Evolutionary conservation across 1,284 basidiomycete genomes (phyloP), one percentile per base, ranked within the genome.

Genomic region (Irpex sp.): DNA sequence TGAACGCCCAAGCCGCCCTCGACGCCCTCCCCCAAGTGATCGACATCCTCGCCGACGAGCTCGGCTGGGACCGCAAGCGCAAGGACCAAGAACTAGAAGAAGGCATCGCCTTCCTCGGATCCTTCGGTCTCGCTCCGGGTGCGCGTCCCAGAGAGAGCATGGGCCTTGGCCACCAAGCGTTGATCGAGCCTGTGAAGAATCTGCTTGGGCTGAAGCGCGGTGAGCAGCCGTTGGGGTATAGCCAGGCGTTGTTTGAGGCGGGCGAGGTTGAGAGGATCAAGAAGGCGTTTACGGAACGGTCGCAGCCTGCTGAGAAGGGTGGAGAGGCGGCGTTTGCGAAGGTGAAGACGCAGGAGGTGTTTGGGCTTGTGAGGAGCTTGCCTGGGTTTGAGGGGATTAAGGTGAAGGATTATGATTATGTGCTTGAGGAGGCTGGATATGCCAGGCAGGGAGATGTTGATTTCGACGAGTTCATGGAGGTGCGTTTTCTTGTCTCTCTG

Each of bases 31-130:
- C 96, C 1, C 84, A 85, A 47, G 89, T 98, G 60, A 89, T 97
- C 65, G 93, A 95, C 63, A 91, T 97, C 73, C 97, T 98, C 95
- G 85, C 87, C 33, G 84, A 85, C 60, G 95, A 97, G 74, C 83
- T 95, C 19, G 82, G 83, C 35, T 98, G 96, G 96, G 81, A 84
- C 67, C 74, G 77, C 36, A 71, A 76, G 59, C 81, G 86, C 66
- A 83, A 86, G 69, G 75, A 79, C 64, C 70, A 81, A 57, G 88
- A 94, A 77, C 85, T 92, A 67, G 76, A 79, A 55, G 75, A 82
- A 4, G 84, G 85, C 0, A 78, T 89, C n/a, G 72, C 74, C 47
- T 94, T 92, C 78, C 81, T 95, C 57, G 79, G 78, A 61, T 87
- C 83, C 66, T 95, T 95, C 93, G 93, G 93, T 8, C 79, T 94